A percentile compares a stretch with the other conserved stretches of the same genome.
Evolutionary conservation across 2,329 filamentous ascomycete genomes (phyloP).

Genomic region (Trichophyton verrucosum): DNA sequence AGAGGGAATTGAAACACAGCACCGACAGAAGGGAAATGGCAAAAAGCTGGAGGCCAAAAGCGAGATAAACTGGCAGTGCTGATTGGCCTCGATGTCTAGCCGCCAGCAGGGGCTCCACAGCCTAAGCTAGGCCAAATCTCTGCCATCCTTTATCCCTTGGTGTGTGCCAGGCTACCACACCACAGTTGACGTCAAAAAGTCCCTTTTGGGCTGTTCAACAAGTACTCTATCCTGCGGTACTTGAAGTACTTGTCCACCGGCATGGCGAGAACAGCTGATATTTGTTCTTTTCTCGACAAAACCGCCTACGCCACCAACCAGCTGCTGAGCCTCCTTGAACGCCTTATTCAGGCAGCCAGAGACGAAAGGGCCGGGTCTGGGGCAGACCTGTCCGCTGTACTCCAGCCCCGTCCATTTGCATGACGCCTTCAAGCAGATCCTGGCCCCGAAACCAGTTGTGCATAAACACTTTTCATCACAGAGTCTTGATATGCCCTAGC

Average conservation of each 20-base stretch:
- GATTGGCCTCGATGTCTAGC: background rate
- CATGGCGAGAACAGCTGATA: background rate
- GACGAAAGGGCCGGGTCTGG: background rate
- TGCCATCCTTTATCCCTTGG: background rate
- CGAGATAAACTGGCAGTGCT: background rate
- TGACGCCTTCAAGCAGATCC: slow-evolving; percentile 2
- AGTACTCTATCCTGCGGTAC: too few species aligned
- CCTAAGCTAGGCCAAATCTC: background rate
- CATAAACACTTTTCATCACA: background rate
- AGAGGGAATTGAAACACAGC: slow-evolving; percentile 2
- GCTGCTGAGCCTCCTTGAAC: background rate
- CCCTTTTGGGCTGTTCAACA: background rate
- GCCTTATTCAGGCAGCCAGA: background rate
- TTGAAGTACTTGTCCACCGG: background rate
- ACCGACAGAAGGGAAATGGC: slow-evolving; percentile 2
- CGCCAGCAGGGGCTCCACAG: background rate
- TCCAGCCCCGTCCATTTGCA: background rate
- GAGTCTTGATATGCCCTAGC: background rate
- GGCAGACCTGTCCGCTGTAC: background rate
- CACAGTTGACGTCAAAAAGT: background rate
- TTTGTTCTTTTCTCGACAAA: background rate
- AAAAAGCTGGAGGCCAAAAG: background rate
- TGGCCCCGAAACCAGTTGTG: slow-evolving; percentile 1
- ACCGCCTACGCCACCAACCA: background rate
- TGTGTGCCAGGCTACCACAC: background rate